phyloP scores from a whole-genome alignment of 352 stramenopile species.

The Globisporangium orthogonon region DNA sequence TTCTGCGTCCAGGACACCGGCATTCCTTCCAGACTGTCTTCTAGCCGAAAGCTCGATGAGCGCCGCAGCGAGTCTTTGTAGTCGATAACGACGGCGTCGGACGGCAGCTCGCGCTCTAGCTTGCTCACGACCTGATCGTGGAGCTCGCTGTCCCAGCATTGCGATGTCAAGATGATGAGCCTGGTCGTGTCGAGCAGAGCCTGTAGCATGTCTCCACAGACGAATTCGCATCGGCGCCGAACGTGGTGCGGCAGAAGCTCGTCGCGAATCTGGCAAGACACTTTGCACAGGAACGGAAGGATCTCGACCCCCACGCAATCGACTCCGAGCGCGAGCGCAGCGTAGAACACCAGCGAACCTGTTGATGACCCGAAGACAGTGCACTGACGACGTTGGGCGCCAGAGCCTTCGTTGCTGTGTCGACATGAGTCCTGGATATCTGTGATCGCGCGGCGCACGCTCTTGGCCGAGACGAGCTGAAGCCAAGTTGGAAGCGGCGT shows the following conservation, averaged over 20 bases:
- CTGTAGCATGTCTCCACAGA: constrained; percentile 38
- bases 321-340: constrained; percentile 22
- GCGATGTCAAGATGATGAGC: constrained; percentile 48
- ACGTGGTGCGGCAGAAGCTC: constrained; percentile 11
- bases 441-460: constrained; percentile 13
- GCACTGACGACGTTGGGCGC: constrained; percentile 7
- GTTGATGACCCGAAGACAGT: constrained; percentile 53
- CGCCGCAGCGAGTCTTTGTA: constrained; percentile 33
- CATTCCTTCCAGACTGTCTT: constrained; percentile 16
- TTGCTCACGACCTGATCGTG: constrained; percentile 28
- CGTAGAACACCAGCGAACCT: constrained; percentile 48
- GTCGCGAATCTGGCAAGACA: constrained; percentile 15
- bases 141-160: constrained; percentile 47
- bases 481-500: constrained; percentile 46
- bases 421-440: neutral
- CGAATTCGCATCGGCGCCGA: constrained; percentile 17
- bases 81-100: constrained; percentile 34
- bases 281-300: constrained; percentile 30
- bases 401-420: neutral
- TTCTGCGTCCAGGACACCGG: constrained; percentile 35
- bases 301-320: constrained; percentile 41
- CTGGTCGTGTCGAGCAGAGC: constrained; percentile 16
- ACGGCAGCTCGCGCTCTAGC: constrained; percentile 29
- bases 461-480: constrained; percentile 17
- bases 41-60: constrained; percentile 21